These are phyloP conservation scores for Pisolithus thermaeus DNA, from an alignment of 1,284 basidiomycete species.

Conservation along the genomic window DNA sequence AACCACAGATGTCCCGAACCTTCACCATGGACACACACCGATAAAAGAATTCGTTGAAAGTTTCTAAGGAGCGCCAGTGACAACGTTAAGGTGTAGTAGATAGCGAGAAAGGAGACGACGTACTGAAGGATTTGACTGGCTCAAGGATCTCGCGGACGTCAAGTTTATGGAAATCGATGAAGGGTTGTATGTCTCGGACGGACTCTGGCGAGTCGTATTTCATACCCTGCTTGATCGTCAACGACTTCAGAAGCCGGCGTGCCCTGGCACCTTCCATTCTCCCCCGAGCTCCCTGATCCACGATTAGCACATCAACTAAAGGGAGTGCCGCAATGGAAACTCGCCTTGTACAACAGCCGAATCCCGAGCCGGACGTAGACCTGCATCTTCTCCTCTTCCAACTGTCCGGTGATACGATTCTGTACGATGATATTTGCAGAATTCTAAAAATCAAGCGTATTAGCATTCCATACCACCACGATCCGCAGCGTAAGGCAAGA, in stretches of 20 bases:
- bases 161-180: constrained; percentile 89
- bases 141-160: constrained; percentile 80
- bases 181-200: constrained; percentile 76
- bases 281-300: constrained; percentile 66
- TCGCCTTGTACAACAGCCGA: constrained; percentile 82
- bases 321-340: constrained; percentile 7
- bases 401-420: constrained; percentile 82
- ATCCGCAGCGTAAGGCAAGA: constrained; percentile 5
- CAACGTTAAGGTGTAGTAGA: constrained; percentile 4
- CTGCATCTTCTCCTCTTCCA: constrained; percentile 98
- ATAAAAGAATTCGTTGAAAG: constrained; percentile 90
- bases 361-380: constrained; percentile 94
- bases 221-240: constrained; percentile 91
- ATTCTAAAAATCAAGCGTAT: constrained; percentile 46
- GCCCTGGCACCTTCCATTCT: constrained; percentile 86
- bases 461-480: constrained; percentile 1
- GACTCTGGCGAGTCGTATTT: constrained; percentile 91
- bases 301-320: background rate
- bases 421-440: constrained; percentile 97
- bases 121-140: constrained; percentile 80
- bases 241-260: constrained; percentile 75
- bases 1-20: constrained; percentile 1
- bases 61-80: constrained; percentile 43
- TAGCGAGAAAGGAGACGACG: constrained; percentile 21
- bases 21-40: constrained; percentile 31